Evolutionary conservation across 306 rosid species (phyloP).

Genomic region (Styphnolobium japonicum): DNA sequence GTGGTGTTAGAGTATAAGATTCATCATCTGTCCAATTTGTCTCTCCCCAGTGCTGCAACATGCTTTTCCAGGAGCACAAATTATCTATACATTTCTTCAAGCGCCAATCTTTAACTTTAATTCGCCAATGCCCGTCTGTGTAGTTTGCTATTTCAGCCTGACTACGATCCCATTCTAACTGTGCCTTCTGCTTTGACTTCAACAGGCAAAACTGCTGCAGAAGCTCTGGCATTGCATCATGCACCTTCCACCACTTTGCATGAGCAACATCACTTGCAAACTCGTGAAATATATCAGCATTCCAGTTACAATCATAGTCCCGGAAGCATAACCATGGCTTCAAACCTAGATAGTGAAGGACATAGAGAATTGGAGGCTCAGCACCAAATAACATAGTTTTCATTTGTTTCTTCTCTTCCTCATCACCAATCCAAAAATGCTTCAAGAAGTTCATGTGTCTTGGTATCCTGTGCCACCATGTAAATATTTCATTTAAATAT

Average conservation of each 20-base stretch:
- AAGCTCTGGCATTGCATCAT: slow-evolving; percentile 81
- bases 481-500: slow-evolving; percentile 79
- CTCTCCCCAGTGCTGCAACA: slow-evolving; percentile 98
- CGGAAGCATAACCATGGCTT: slow-evolving; percentile 93
- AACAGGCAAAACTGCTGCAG: slow-evolving; percentile 80
- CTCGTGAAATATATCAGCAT: slow-evolving; percentile 69
- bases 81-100: slow-evolving; percentile 71
- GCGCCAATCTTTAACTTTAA: slow-evolving; percentile 58
- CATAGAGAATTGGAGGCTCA: slow-evolving; percentile 79
- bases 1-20: slow-evolving; percentile 51
- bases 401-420: slow-evolving; percentile 70
- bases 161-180: slow-evolving; percentile 80
- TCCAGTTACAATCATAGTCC: slow-evolving; percentile 97
- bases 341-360: slow-evolving; percentile 79
- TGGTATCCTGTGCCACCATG: slow-evolving; percentile 99
- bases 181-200: slow-evolving; percentile 88
- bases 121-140: slow-evolving; percentile 81
- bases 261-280: slow-evolving; percentile 94
- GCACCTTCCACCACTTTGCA: slow-evolving; percentile 85
- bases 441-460: slow-evolving; percentile 95
- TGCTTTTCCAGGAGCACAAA: slow-evolving; percentile 76
- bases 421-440: slow-evolving; percentile 91
- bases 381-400: slow-evolving; percentile 77
- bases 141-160: slow-evolving; percentile 72
- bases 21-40: slow-evolving; percentile 86